phyloP scores from a whole-genome alignment of 164 flowering plant genomes.

The Aristolochia fimbriata region DNA sequence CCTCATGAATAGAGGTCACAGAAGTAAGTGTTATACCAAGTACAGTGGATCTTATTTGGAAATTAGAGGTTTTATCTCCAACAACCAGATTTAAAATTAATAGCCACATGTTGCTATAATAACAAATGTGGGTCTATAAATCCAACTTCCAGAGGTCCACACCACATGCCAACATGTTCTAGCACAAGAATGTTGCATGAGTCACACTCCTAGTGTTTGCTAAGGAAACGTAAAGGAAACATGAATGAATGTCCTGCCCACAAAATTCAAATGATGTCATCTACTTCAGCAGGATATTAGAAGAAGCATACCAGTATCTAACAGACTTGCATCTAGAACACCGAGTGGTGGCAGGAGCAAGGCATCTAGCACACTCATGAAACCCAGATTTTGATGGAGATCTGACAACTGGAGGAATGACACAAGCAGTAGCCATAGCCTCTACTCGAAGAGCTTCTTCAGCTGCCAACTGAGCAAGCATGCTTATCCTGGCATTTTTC shows the following conservation, averaged over 20 bases:
- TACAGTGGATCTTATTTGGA: neutral
- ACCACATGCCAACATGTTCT: too few relatives aligned
- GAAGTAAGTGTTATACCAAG: neutral
- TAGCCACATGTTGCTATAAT: too few relatives aligned
- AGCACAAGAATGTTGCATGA: too few relatives aligned
- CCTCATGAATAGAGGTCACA: neutral
- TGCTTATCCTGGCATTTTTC: slow-evolving; percentile 53
- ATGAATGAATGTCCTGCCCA: too few relatives aligned
- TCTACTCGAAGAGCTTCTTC: slow-evolving; percentile 51
- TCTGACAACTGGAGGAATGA: slow-evolving; percentile 21
- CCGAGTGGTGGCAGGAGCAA: slow-evolving; percentile 68
- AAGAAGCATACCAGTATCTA: slow-evolving; percentile 58
- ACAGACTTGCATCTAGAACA: slow-evolving; percentile 85
- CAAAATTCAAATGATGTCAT: too few relatives aligned
- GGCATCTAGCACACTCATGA: slow-evolving; percentile 70
- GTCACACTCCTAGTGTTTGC: neutral
- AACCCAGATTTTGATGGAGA: slow-evolving; percentile 24
- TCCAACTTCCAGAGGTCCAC: too few relatives aligned
- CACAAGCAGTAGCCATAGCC: slow-evolving; percentile 32
- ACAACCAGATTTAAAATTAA: too few relatives aligned
- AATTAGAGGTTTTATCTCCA: neutral
- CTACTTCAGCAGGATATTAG: neutral
- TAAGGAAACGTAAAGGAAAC: neutral
- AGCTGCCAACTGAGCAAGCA: slow-evolving; percentile 65
- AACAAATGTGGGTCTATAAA: too few relatives aligned